phyloP scores from a whole-genome alignment of 2,329 filamentous ascomycete species.

The Xylaria sp. region DNA sequence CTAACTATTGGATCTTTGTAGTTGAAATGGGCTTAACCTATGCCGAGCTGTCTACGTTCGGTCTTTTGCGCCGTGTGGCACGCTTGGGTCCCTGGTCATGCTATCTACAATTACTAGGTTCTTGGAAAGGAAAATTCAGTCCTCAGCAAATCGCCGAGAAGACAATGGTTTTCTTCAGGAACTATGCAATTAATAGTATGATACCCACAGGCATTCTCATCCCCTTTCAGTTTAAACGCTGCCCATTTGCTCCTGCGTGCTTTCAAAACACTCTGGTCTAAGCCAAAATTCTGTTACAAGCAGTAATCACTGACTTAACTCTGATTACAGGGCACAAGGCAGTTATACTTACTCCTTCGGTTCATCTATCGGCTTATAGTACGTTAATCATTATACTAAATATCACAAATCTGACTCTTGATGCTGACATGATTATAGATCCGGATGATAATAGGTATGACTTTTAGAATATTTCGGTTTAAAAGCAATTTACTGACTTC shows the following conservation, averaged over 20 bases:
- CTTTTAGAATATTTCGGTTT: background rate
- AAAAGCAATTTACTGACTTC: background rate
- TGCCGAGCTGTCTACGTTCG: slow-evolving; percentile 31
- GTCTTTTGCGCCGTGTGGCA: slow-evolving; percentile 14
- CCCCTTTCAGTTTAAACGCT: background rate
- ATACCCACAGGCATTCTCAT: background rate
- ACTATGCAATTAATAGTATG: slow-evolving; percentile 30
- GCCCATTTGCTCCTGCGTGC: background rate
- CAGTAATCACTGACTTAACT: too few species aligned
- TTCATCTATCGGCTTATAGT: slow-evolving; percentile 36
- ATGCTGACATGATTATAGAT: background rate
- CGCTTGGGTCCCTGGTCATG: slow-evolving; percentile 33
- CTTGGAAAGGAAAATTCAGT: slow-evolving; percentile 31
- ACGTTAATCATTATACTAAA: background rate
- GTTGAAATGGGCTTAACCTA: slow-evolving; percentile 33
- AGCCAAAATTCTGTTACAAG: background rate
- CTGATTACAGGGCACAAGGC: slow-evolving; percentile 6
- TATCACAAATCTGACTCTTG: background rate
- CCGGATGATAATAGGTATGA: slow-evolving; percentile 32
- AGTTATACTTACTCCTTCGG: slow-evolving; percentile 23
- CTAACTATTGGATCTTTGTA: background rate
- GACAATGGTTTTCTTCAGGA: slow-evolving; percentile 31
- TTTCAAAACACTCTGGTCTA: background rate
- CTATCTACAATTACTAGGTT: slow-evolving; percentile 28
- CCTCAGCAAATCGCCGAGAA: slow-evolving; percentile 34